A percentile compares a stretch with the other conserved stretches of the same genome.
Evolutionary conservation across 2,329 filamentous ascomycete species (phyloP).

Genomic region (Xylogone sp.): DNA sequence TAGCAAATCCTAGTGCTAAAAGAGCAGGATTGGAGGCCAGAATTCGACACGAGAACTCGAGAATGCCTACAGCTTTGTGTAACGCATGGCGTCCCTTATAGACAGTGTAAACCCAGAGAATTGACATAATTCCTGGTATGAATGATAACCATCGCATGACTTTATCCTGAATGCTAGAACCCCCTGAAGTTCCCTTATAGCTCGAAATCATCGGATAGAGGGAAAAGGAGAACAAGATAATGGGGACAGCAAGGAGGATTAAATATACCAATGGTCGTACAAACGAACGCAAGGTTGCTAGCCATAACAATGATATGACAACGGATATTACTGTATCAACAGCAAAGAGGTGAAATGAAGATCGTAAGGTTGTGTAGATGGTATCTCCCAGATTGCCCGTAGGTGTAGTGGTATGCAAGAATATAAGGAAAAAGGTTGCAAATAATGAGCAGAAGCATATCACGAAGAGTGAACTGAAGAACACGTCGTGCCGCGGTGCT

Average conservation of each 20-base stretch:
- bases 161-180: constrained; percentile 77
- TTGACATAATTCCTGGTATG: constrained; percentile 68
- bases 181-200: constrained; percentile 72
- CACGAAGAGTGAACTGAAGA: constrained; percentile 88
- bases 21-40: constrained; percentile 80
- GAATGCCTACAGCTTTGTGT: constrained; percentile 77
- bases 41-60: constrained; percentile 90
- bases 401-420: constrained; percentile 78
- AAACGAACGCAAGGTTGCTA: constrained; percentile 83
- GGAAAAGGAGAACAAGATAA: constrained; percentile 84
- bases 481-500: constrained; percentile 78
- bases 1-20: constrained; percentile 76
- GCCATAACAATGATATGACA: constrained; percentile 84
- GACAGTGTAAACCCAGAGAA: constrained; percentile 81
- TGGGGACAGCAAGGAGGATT: constrained; percentile 78
- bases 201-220: constrained; percentile 89
- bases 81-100: constrained; percentile 77
- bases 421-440: constrained; percentile 84
- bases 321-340: constrained; percentile 90
- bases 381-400: constrained; percentile 78
- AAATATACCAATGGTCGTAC: constrained; percentile 77
- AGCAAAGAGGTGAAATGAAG: constrained; percentile 84
- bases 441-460: constrained; percentile 81
- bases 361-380: constrained; percentile 83
- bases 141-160: constrained; percentile 85